Base-by-base conservation (phyloP, 2,329 filamentous ascomycete species). In the Pochonia chlamydosporia region DNA sequence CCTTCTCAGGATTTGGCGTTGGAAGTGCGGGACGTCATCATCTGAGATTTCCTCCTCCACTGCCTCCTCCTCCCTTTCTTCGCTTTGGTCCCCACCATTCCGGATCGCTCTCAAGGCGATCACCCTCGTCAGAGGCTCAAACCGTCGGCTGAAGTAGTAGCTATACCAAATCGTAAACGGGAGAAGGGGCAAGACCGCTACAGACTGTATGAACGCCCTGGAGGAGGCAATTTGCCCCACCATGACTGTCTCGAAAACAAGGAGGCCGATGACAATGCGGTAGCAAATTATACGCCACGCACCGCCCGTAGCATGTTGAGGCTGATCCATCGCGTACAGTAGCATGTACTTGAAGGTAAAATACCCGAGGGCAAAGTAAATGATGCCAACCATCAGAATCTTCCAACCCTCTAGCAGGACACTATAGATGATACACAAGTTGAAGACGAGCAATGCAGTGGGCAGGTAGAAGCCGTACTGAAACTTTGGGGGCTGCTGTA, bases 241-340 rank as follows among this genome's bases (percentile, higher is more conserved):
- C 77, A 96, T 93, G 40, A 93, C 89, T 20, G 95, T 68, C 65
- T 99, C 90, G 60, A 96, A 96, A 36, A 97, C 81, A 3, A 95
- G 70, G 9, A 96, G 70, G 1, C 93, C 93, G 21, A 96, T 72
- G 47, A 97, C 81, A 49, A 96, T 79, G 30, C 93, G 87, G 61
- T 93, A 89, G 68, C 90, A 96, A 52, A 99, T 96, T 78, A 99
- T 95, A 42, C 87, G 85, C 93, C 93, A 99, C 4, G 91, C 90
- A 51, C 86, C 84, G 18, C 95, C 95, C 0, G 92, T 97, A 14
- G 90, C 89, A 62, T 96, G 90, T 60, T 95, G 89, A 14, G 89
- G 87, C 63, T 97, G 92, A 59, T 97, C 91, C 93, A 99, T 99
- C 26, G 93, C 90, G 65, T 99, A 99, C 4, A 99, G 76, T 4